Evolutionary conservation across 2,329 filamentous ascomycete species (phyloP), one percentile per base, ranked within the genome.

Genomic region (Hypoxylon sp.): DNA sequence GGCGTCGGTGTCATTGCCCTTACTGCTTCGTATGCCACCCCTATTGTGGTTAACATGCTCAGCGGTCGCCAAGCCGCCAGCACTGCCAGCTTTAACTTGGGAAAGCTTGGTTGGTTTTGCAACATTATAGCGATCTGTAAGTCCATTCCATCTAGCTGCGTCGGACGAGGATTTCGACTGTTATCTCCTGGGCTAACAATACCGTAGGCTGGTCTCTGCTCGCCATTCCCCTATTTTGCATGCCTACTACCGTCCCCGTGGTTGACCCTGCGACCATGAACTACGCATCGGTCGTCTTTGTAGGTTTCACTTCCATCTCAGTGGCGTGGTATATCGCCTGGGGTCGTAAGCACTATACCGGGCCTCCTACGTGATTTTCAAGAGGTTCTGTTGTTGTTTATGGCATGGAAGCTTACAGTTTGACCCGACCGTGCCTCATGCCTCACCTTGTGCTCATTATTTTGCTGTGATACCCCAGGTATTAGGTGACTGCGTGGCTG

Each of bases 231-330:
- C 79, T 90, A 11, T 90, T 90, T 76, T 90, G 84, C 71, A 88
- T 89, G 84, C 87, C 86, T 0, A 79, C 83, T 0, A 71, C 71
- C 31, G 73, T 88, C n/a, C 83, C 83, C 4, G 83, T 88, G 27
- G 79, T 77, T 0, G 70, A 65, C 12, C 60, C 78, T 4, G 67
- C 71, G 12, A 78, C 75, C 27, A 86, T 90, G 76, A 91, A 91
- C 76, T 91, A 89, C 69, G 87, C 87, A 1, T 84, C 84, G 9
- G 87, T 85, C 23, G 87, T 91, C n/a, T 89, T 90, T 61, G 80
- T 87, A 17, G 84, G 77, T 4, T 86, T 88, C 55, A 78, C 81
- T 45, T 37, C 75, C 27, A 78, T 90, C 49, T 82, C 87, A 1
- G 78, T 75, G 7, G 69, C 73, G 5, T 91, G 87, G 86, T 91